These are phyloP conservation scores for Raddia distichophylla DNA, from an alignment of 176 grass and related monocot species.

Conservation along the genomic window DNA sequence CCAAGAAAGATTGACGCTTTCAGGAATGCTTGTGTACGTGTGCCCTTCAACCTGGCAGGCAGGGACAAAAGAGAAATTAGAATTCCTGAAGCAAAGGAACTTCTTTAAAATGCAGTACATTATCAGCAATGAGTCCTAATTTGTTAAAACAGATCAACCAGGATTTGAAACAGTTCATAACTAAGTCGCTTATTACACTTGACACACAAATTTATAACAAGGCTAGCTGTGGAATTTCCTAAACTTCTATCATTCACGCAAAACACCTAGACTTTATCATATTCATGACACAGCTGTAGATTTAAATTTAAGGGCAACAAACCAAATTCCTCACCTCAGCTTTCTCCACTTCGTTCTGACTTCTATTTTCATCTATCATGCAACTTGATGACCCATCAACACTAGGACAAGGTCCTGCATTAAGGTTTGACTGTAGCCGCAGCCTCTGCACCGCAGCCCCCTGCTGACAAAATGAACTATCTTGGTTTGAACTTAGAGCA, in stretches of 20 bases:
- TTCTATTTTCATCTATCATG: constrained; percentile 22
- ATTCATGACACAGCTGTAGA: background rate
- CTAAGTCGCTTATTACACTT: background rate
- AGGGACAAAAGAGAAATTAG: constrained; percentile 13
- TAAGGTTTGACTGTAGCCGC: constrained; percentile 34
- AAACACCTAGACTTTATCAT: background rate
- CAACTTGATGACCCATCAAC: constrained; percentile 43
- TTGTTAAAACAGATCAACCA: constrained; percentile 10
- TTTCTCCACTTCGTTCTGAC: constrained; percentile 1
- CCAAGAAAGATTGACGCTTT: background rate
- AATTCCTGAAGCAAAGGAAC: background rate
- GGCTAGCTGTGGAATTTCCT: background rate
- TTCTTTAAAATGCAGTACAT: constrained; percentile 10
- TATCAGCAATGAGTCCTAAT: background rate
- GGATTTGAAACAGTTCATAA: background rate
- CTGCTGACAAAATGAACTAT: constrained; percentile 35
- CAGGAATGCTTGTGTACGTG: constrained; percentile 26
- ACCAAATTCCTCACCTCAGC: constrained; percentile 38
- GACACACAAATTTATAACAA: background rate
- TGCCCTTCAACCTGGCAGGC: constrained; percentile 51
- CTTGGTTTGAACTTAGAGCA: constrained; percentile 41
- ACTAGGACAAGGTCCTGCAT: background rate
- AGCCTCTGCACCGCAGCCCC: constrained; percentile 42
- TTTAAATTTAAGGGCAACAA: constrained; percentile 14
- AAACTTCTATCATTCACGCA: background rate